These are phyloP conservation scores for Fraxinus sp. DNA, from an alignment of 305 asterid genomes.

Conservation along the genomic window DNA sequence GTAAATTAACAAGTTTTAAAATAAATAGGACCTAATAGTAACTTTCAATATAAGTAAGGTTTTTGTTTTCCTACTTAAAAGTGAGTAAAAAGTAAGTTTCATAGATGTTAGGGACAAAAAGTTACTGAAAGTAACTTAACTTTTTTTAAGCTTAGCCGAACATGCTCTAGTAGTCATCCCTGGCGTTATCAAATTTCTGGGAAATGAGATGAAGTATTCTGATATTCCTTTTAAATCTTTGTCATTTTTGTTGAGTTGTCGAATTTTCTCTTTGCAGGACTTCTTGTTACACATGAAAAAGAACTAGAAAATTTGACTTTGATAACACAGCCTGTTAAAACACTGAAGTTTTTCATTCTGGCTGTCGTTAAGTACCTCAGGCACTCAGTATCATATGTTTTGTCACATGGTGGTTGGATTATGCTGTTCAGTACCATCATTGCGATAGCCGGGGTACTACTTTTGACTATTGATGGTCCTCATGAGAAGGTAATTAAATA, in stretches of 20 bases:
- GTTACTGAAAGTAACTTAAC: background rate
- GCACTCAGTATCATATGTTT: constrained; percentile 53
- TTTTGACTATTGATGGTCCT: constrained; percentile 61
- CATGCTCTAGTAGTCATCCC: background rate
- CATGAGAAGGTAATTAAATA: constrained; percentile 61
- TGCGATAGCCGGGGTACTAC: constrained; percentile 38
- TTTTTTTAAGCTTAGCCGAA: background rate
- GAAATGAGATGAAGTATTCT: background rate
- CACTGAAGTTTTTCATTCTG: constrained; percentile 49
- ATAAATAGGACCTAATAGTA: background rate
- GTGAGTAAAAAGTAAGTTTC: background rate
- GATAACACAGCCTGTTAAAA: constrained; percentile 44
- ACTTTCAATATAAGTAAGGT: too few species aligned
- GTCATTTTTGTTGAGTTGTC: background rate
- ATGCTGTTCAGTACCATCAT: constrained; percentile 39
- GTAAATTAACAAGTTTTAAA: background rate
- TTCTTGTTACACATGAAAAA: constrained; percentile 32
- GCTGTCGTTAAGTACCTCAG: constrained; percentile 57
- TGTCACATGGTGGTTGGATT: constrained; percentile 64
- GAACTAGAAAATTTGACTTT: constrained; percentile 50
- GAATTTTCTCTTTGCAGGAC: constrained; percentile 36
- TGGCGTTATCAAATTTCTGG: background rate
- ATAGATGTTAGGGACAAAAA: background rate
- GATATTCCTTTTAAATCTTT: background rate
- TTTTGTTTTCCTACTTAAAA: too few species aligned